Percentiles rank a stretch among this genome's conserved stretches.
Conservation (phyloP, 2,329 filamentous ascomycete species). For the Pseudogymnoascus sp. region DNA sequence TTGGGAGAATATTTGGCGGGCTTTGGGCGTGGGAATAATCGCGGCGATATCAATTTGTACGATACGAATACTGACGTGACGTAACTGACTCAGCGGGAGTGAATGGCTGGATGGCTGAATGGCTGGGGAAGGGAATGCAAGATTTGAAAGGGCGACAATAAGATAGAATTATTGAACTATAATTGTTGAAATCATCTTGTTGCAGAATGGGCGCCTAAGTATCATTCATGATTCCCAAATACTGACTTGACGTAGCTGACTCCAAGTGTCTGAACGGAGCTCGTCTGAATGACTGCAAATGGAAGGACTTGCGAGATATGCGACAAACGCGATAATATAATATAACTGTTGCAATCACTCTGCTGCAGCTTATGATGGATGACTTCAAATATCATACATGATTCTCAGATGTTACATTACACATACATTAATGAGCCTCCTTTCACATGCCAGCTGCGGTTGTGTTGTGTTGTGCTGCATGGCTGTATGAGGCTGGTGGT, state of each 20-base stretch:
- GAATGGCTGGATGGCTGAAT: neutral
- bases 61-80: neutral
- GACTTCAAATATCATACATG: neutral
- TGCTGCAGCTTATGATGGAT: neutral
- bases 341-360: neutral
- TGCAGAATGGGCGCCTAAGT: neutral
- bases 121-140: neutral
- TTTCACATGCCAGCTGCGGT: neutral
- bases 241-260: neutral
- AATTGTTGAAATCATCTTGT: neutral
- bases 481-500: neutral
- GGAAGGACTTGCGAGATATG: neutral
- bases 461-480: neutral
- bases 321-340: neutral
- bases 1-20: neutral
- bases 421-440: neutral
- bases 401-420: neutral
- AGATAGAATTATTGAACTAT: neutral
- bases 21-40: neutral
- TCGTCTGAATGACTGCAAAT: neutral
- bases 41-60: constrained; percentile 3
- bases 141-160: neutral
- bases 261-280: neutral
- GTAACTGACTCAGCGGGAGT: neutral
- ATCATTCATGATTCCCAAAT: neutral